Conservation (phyloP, 495 filamentous ascomycete species). For the Cercophora sp. region DNA sequence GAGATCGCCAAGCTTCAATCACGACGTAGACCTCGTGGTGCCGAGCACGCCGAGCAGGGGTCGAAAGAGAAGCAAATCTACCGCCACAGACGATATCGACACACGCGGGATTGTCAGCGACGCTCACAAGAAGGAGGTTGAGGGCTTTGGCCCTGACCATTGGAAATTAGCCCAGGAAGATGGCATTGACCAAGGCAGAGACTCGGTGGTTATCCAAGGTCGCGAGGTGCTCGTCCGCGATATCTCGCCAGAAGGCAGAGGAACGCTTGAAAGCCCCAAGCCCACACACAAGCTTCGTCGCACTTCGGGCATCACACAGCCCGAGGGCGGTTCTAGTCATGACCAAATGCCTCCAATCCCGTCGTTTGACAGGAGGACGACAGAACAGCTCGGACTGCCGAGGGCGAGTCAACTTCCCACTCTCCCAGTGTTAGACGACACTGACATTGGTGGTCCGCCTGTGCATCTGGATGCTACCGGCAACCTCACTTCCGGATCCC, state of each 20-base stretch:
- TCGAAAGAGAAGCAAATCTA: slow-evolving; percentile 34
- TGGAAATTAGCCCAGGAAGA: slow-evolving; percentile 55
- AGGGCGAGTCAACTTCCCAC: slow-evolving; percentile 62
- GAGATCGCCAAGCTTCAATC: slow-evolving; percentile 69
- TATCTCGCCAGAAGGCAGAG: slow-evolving; percentile 58
- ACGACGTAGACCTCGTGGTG: slow-evolving; percentile 72
- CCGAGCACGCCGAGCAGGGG: slow-evolving; percentile 52
- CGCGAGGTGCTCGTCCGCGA: slow-evolving; percentile 64
- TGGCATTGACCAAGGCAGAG: slow-evolving; percentile 57
- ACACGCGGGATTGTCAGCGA: slow-evolving; percentile 40
- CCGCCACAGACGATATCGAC: slow-evolving; percentile 25
- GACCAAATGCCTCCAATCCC: slow-evolving; percentile 49
- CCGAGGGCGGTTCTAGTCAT: slow-evolving; percentile 31
- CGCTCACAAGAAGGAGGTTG: slow-evolving; percentile 69
- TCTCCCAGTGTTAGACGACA: slow-evolving; percentile 66
- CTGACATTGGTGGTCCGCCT: slow-evolving; percentile 71
- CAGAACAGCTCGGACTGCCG: slow-evolving; percentile 53
- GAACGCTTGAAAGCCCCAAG: slow-evolving; percentile 49
- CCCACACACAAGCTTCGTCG: slow-evolving; percentile 26
- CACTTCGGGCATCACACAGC: slow-evolving; percentile 10
- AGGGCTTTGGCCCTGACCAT: slow-evolving; percentile 69
- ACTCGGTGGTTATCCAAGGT: slow-evolving; percentile 58
- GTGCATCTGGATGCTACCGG: slow-evolving; percentile 39
- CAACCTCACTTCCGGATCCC: slow-evolving; percentile 28
- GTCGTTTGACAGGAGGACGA: slow-evolving; percentile 45